Percentiles rank a stretch among this genome's conserved stretches.
phyloP scores from a whole-genome alignment of 148 eudicot genomes.

The Nyssa sinensis region DNA sequence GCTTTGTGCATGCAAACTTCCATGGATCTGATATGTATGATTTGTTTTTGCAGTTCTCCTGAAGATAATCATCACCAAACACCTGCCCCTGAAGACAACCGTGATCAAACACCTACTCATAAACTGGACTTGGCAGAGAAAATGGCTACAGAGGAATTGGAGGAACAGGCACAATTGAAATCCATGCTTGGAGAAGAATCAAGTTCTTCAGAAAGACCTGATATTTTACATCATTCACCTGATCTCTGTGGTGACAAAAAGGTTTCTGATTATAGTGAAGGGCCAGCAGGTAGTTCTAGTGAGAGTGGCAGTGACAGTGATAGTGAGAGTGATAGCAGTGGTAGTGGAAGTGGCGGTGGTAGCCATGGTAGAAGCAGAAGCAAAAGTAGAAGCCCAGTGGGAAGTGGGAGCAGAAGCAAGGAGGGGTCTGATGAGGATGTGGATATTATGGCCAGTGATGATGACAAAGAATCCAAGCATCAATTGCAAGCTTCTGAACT shows the following conservation, averaged over 20 bases:
- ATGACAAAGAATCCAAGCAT: conserved; percentile 63
- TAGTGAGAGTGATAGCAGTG: conserved; percentile 66
- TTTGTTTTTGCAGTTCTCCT: conserved; percentile 53
- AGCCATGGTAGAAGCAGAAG: conserved; percentile 57
- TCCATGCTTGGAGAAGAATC: conserved; percentile 42
- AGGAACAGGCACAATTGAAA: conserved; percentile 40
- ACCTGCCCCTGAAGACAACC: conserved; percentile 36
- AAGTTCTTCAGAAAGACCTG: conserved; percentile 40
- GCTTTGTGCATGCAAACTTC: background rate
- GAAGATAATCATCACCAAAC: conserved; percentile 44
- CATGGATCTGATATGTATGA: conserved; percentile 9
- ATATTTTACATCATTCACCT: conserved; percentile 48
- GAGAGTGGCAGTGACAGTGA: conserved; percentile 72
- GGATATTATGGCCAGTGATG: conserved; percentile 77
- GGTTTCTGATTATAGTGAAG: conserved; percentile 49
- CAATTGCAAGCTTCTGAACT: conserved; percentile 37
- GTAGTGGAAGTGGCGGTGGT: conserved; percentile 60
- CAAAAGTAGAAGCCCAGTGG: conserved; percentile 71
- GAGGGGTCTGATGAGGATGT: conserved; percentile 92
- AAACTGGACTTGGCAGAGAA: conserved; percentile 27
- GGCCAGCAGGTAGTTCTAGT: conserved; percentile 56
- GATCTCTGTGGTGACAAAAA: conserved; percentile 63
- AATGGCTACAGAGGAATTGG: conserved; percentile 33
- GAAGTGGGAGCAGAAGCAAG: conserved; percentile 78
- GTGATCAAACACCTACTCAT: conserved; percentile 36